These are phyloP conservation scores for Boechera stricta DNA, from an alignment of 345 rosid genomes.

Conservation along the genomic window DNA sequence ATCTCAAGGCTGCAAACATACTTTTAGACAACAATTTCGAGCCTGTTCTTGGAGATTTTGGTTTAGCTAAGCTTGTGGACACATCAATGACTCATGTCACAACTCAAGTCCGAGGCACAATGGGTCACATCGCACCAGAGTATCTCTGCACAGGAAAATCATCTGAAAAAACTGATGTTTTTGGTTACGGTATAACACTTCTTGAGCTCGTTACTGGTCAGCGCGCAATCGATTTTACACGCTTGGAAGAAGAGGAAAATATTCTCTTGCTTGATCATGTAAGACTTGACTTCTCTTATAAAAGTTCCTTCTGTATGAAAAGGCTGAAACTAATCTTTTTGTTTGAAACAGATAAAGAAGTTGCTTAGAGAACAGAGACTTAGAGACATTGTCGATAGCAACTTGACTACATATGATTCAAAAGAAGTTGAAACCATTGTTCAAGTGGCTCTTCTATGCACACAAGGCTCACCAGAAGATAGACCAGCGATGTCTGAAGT, in stretches of 20 bases:
- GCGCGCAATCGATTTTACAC: constrained; percentile 83
- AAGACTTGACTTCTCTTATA: constrained; percentile 41
- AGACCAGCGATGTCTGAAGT: constrained; percentile 80
- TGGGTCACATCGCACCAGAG: constrained; percentile 96
- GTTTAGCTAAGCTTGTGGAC: constrained; percentile 76
- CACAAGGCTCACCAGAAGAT: constrained; percentile 77
- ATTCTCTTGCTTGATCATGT: constrained; percentile 92
- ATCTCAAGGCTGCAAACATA: constrained; percentile 90
- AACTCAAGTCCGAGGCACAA: constrained; percentile 89
- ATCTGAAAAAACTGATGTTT: constrained; percentile 87
- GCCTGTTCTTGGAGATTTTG: constrained; percentile 89
- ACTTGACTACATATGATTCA: constrained; percentile 55
- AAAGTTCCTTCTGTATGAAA: neutral
- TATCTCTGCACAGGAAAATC: constrained; percentile 86
- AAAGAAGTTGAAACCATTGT: constrained; percentile 76
- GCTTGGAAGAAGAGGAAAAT: constrained; percentile 90
- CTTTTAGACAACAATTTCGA: constrained; percentile 78
- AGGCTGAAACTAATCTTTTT: constrained; percentile 11
- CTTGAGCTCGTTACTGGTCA: constrained; percentile 93
- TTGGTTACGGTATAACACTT: constrained; percentile 89
- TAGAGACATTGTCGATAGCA: constrained; percentile 72
- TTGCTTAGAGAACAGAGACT: constrained; percentile 73
- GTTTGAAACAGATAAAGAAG: constrained; percentile 67
- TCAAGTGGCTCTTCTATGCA: constrained; percentile 82
- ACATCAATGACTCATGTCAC: constrained; percentile 76